These are phyloP conservation scores for Silene uniflora DNA, from an alignment of 148 eudicot genomes.

Conservation along the genomic window DNA sequence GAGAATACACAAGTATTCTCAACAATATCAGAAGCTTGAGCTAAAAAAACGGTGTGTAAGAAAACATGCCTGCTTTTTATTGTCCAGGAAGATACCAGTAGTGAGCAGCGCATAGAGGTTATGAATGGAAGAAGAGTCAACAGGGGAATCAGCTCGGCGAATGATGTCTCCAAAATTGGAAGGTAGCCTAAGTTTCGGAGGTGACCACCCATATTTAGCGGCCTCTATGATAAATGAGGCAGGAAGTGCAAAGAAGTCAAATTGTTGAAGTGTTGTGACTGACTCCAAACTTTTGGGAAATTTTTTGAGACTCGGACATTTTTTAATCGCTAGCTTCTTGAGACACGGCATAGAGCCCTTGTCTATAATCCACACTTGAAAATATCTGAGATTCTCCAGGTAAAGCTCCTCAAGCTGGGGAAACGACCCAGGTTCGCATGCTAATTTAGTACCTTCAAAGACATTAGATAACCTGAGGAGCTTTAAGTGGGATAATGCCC, in stretches of 20 bases:
- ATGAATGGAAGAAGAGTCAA: constrained; percentile 10
- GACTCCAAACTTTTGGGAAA: constrained; percentile 12
- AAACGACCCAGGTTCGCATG: too few species aligned
- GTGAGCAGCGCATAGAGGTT: constrained; percentile 17
- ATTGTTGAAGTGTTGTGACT: constrained; percentile 13
- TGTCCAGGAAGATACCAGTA: constrained; percentile 10
- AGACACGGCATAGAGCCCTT: too few species aligned
- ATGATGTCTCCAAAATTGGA: constrained; percentile 17
- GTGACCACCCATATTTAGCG: constrained; percentile 15
- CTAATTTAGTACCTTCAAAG: too few species aligned
- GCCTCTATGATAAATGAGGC: constrained; percentile 6
- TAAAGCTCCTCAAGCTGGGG: too few species aligned
- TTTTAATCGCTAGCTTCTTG: too few species aligned
- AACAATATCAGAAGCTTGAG: too few species aligned
- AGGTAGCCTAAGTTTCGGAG: constrained; percentile 13
- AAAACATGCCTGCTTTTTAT: constrained; percentile 6
- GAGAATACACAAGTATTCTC: too few species aligned
- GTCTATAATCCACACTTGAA: too few species aligned
- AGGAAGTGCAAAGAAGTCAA: constrained; percentile 8
- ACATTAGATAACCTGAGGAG: too few species aligned
- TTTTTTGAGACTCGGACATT: not conserved
- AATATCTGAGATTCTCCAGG: too few species aligned
- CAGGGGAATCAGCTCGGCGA: constrained; percentile 7
- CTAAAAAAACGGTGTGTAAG: too few species aligned
- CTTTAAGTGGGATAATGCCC: too few species aligned